These are phyloP conservation scores for Tricholoma saponaceum DNA, from an alignment of 768 basidiomycete genomes.

Conservation along the genomic window DNA sequence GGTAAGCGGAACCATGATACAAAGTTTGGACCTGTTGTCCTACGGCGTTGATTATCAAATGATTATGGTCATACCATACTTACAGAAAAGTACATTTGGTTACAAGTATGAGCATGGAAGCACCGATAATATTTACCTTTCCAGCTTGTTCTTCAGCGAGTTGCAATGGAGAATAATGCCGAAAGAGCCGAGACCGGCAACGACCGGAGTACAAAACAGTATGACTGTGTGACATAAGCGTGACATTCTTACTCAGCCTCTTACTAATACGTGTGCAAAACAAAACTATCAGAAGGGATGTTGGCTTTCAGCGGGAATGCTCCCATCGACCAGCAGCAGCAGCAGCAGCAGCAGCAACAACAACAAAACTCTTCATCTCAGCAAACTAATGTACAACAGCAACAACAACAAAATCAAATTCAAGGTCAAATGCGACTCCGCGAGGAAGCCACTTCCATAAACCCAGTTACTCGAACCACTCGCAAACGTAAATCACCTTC, in stretches of 20 bases:
- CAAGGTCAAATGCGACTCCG: constrained; percentile 51
- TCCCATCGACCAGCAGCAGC: constrained; percentile 10
- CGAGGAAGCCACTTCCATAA: constrained; percentile 50
- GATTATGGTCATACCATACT: too few species aligned
- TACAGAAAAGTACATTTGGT: too few species aligned
- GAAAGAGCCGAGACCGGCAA: too few species aligned
- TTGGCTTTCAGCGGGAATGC: constrained; percentile 28
- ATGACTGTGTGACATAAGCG: constrained; percentile 5
- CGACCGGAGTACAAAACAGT: constrained; percentile 11
- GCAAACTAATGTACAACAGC: constrained; percentile 19
- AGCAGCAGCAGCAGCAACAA: constrained; percentile 21
- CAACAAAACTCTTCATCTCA: constrained; percentile 13
- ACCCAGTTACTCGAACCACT: constrained; percentile 36
- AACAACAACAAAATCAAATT: constrained; percentile 21
- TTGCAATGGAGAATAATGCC: too few species aligned
- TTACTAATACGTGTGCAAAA: constrained; percentile 40
- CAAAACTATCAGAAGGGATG: constrained; percentile 23
- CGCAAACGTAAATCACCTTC: constrained; percentile 74
- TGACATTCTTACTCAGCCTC: constrained; percentile 37
- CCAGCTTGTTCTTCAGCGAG: too few species aligned
- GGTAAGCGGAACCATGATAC: too few species aligned
- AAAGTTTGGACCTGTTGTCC: not conserved
- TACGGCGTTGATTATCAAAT: not conserved
- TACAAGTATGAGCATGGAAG: too few species aligned
- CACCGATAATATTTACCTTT: too few species aligned